Evolutionary conservation across 805 yeast genomes (phyloP).

Genomic region (Wickerhamiella hasegawae): DNA sequence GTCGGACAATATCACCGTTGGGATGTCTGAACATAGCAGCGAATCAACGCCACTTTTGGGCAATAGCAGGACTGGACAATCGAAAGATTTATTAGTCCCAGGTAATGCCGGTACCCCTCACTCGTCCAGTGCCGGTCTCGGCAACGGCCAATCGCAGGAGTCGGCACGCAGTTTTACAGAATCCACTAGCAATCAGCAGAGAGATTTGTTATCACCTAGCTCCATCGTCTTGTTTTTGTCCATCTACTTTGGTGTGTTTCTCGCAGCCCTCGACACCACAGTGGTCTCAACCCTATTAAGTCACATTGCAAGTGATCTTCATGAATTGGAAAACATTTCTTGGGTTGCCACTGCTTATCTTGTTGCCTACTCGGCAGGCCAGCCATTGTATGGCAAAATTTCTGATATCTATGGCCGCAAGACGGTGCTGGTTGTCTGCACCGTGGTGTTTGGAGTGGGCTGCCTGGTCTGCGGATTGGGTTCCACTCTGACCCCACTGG

Average conservation of each 20-base stretch:
- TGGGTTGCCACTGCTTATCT: conserved; percentile 67
- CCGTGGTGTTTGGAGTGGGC: conserved; percentile 30
- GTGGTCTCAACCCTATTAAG: conserved; percentile 43
- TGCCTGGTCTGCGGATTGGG: conserved; percentile 39
- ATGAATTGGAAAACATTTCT: conserved; percentile 33
- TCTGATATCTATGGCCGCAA: conserved; percentile 39
- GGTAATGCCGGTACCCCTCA: too few species aligned
- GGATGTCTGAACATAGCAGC: too few species aligned
- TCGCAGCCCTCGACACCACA: conserved; percentile 44
- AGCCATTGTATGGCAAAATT: conserved; percentile 56
- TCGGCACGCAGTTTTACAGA: too few species aligned
- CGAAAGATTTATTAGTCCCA: too few species aligned
- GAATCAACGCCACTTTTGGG: too few species aligned
- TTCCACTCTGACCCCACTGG: conserved; percentile 36
- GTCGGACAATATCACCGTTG: too few species aligned
- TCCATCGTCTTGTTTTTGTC: conserved; percentile 8
- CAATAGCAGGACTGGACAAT: too few species aligned
- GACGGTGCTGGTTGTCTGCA: conserved; percentile 27
- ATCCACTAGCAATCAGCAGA: too few species aligned
- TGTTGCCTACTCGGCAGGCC: conserved; percentile 55
- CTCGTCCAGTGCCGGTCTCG: too few species aligned
- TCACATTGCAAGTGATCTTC: conserved; percentile 42
- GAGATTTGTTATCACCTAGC: not conserved
- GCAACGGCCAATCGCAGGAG: too few species aligned
- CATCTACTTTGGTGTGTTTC: conserved; percentile 23